A percentile compares a stretch with the other conserved stretches of the same genome.
phyloP scores from a whole-genome alignment of 192 early-diverging fungal genomes.

The Oehlia diaphana region DNA sequence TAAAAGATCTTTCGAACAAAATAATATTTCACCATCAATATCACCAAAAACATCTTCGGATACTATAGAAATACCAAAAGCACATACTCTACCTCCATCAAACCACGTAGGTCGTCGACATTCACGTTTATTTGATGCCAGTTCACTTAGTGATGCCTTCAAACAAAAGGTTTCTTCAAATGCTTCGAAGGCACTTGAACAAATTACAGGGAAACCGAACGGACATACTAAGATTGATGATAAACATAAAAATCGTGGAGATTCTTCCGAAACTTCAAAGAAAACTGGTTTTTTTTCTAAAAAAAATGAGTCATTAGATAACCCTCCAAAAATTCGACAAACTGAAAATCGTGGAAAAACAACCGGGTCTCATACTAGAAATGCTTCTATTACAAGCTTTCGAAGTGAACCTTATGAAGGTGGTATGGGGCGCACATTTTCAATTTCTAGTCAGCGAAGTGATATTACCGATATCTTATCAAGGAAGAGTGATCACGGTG shows the following conservation, averaged over 20 bases:
- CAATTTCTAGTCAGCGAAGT: slow-evolving; percentile 18
- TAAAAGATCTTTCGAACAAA: slow-evolving; percentile 25
- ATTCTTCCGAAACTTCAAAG: background rate
- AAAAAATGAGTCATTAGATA: slow-evolving; percentile 20
- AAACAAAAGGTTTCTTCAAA: slow-evolving; percentile 13
- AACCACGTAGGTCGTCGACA: slow-evolving; percentile 11
- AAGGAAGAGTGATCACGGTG: background rate
- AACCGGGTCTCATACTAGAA: slow-evolving; percentile 15
- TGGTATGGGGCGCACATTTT: slow-evolving; percentile 13
- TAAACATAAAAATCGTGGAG: slow-evolving; percentile 13
- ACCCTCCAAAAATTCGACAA: background rate
- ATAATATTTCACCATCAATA: background rate
- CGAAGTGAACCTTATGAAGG: slow-evolving; percentile 19
- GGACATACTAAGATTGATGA: background rate
- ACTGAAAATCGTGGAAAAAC: slow-evolving; percentile 16
- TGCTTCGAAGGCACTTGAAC: slow-evolving; percentile 18
- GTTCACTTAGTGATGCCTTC: background rate
- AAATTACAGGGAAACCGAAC: slow-evolving; percentile 13
- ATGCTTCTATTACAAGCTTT: slow-evolving; percentile 17
- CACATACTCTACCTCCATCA: slow-evolving; percentile 13
- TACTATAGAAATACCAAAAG: slow-evolving; percentile 7
- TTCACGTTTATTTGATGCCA: slow-evolving; percentile 19
- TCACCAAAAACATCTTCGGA: slow-evolving; percentile 13
- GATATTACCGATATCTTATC: slow-evolving; percentile 13
- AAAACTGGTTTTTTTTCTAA: slow-evolving; percentile 23